These are phyloP conservation scores for Tylopilus plumbeoviolaceoides DNA, from an alignment of 768 basidiomycete species.

Conservation along the genomic window DNA sequence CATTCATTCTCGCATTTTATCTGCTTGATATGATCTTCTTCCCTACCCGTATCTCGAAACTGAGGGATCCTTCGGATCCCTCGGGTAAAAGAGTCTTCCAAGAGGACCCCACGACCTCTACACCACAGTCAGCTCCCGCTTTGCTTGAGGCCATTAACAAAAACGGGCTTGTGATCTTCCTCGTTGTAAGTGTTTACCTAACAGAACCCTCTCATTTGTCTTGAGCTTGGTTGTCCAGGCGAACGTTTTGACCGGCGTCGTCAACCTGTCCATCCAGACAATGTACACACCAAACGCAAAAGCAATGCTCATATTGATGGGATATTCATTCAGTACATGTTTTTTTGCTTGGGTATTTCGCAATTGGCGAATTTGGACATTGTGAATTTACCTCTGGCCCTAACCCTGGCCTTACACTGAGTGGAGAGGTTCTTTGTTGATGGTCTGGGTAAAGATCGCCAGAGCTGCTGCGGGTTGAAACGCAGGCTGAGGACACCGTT, in stretches of 20 bases:
- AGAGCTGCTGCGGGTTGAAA: slow-evolving; percentile 58
- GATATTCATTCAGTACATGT: slow-evolving; percentile 59
- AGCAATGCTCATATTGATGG: slow-evolving; percentile 59
- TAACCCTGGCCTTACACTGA: slow-evolving; percentile 33
- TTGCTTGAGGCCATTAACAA: slow-evolving; percentile 80
- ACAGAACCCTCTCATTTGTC: neutral
- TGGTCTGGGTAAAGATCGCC: slow-evolving; percentile 55
- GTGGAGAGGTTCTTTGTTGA: slow-evolving; percentile 49
- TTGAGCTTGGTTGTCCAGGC: slow-evolving; percentile 46
- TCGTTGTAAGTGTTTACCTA: slow-evolving; percentile 54
- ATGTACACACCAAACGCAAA: slow-evolving; percentile 63
- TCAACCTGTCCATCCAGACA: slow-evolving; percentile 76
- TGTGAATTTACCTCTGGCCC: slow-evolving; percentile 4
- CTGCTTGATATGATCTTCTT: slow-evolving; percentile 70
- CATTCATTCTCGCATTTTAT: slow-evolving; percentile 79
- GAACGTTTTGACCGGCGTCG: slow-evolving; percentile 79
- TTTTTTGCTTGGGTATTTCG: slow-evolving; percentile 57
- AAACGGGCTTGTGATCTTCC: slow-evolving; percentile 76
- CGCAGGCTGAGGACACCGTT: slow-evolving; percentile 41
- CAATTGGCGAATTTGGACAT: slow-evolving; percentile 32
- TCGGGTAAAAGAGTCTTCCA: slow-evolving; percentile 23
- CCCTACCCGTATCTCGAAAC: slow-evolving; percentile 37
- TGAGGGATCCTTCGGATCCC: slow-evolving; percentile 22
- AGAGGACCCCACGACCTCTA: slow-evolving; percentile 20
- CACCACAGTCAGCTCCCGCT: slow-evolving; percentile 33